Base-by-base conservation (phyloP, 2,329 filamentous ascomycete genomes). In the Fusarium begoniae region DNA sequence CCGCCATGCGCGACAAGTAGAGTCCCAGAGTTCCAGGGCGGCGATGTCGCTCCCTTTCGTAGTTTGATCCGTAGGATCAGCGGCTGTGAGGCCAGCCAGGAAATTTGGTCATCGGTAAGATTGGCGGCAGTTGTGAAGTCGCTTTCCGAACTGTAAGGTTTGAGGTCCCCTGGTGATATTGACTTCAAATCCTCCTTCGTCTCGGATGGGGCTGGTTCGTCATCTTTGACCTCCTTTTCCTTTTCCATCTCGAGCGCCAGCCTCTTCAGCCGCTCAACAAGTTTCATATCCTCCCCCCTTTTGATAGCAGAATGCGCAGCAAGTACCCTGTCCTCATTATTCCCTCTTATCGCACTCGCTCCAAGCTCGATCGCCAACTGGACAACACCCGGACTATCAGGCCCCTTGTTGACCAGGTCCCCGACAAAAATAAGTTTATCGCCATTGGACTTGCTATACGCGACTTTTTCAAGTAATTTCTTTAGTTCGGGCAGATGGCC, bases 281-380 rank as follows among this genome's bases (percentile, higher is more conserved):
- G 20, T 3, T 28, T 45, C 13, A 2, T 10, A 18, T 43, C 12
- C 9, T 70, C 43, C 5, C 53, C 59, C 24, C 59, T 62, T 20
- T 63, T 65, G 22, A 72, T 37, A 4, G 74, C 65, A 5, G 66
- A 43, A n/a, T 63, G 44, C n/a, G 70, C 35, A 12, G 87, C 24
- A 91, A 98, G 86, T 17, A 97, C 87, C 9, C 91, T 88, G 79
- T 98, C 94, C 79, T 98, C 95, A 81, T 97, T 93, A 80, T 97
- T 97, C 13, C 95, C 95, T 56, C 95, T 90, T 8, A 98, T 93
- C 61, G 90, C 93, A 13, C 90, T 92, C 9, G 94, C 94, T 41
- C 89, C 88, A 11, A 94, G 82, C 20, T 88, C 83, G 77, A 93
- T 92, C 24, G 93, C 91, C 37, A 94, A 84, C 67, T 93, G 90